These are phyloP conservation scores for Suillus variegatus DNA, from an alignment of 768 basidiomycete species.

Conservation along the genomic window DNA sequence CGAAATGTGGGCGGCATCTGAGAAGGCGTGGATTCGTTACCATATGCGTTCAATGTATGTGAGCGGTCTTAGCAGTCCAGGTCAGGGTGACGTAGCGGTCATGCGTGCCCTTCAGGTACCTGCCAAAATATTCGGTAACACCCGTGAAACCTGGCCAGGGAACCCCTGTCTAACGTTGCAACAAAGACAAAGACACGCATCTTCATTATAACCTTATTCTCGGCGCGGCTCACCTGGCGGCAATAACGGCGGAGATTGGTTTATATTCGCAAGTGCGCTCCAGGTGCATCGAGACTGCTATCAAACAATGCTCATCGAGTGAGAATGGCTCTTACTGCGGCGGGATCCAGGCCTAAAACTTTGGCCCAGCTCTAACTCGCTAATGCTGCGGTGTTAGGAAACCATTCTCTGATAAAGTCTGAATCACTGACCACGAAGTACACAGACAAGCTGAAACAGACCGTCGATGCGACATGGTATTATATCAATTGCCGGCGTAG, in stretches of 20 bases:
- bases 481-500: slow-evolving; percentile 5
- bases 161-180: neutral
- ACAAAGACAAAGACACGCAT: neutral
- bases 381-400: slow-evolving; percentile 9
- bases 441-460: slow-evolving; percentile 19
- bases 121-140: neutral
- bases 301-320: slow-evolving; percentile 12
- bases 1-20: neutral
- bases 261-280: neutral
- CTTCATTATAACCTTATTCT: slow-evolving; percentile 23
- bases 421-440: slow-evolving; percentile 5
- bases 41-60: neutral
- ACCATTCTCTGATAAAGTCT: neutral
- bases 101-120: neutral
- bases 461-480: slow-evolving; percentile 22
- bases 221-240: slow-evolving; percentile 19
- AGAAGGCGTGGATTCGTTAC: neutral
- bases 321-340: slow-evolving; percentile 22
- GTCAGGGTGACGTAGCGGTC: neutral
- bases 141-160: neutral
- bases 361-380: slow-evolving; percentile 16
- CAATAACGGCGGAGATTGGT: slow-evolving; percentile 22
- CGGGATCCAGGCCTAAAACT: slow-evolving; percentile 22
- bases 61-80: neutral
- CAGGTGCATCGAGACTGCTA: neutral